phyloP scores from a whole-genome alignment of 345 rosid genomes.

The Eucalyptus melliodora region DNA sequence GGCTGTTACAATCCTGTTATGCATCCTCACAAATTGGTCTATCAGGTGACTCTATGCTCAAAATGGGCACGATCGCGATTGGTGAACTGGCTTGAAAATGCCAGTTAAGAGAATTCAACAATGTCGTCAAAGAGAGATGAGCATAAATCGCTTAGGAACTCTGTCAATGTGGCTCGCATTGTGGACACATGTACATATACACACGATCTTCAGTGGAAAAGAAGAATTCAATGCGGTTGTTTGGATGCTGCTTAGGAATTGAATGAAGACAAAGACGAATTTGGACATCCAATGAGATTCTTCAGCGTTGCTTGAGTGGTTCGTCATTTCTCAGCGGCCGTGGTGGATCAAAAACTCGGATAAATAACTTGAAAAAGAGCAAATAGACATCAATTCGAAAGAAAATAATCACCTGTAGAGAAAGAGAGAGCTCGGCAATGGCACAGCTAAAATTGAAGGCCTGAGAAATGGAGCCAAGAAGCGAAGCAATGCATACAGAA shows the following conservation, averaged over 20 bases:
- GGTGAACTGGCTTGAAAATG: too few species aligned
- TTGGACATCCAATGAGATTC: neutral
- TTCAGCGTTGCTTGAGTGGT: rapidly evolving
- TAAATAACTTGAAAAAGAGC: neutral
- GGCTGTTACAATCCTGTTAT: neutral
- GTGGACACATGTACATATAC: neutral
- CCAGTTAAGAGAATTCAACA: neutral
- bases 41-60: neutral
- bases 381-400: neutral
- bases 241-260: neutral
- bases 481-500: neutral
- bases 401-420: neutral
- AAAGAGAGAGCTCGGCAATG: neutral
- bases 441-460: too few species aligned
- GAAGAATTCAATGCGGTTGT: neutral
- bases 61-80: neutral
- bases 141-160: neutral
- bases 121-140: neutral
- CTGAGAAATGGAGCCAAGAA: too few species aligned
- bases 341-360: neutral
- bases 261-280: neutral
- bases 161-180: neutral
- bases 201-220: neutral
- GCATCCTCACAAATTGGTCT: neutral
- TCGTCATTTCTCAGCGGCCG: neutral